phyloP scores from a whole-genome alignment of 108 stramenopile genomes.

The Skeletonema costatum region DNA sequence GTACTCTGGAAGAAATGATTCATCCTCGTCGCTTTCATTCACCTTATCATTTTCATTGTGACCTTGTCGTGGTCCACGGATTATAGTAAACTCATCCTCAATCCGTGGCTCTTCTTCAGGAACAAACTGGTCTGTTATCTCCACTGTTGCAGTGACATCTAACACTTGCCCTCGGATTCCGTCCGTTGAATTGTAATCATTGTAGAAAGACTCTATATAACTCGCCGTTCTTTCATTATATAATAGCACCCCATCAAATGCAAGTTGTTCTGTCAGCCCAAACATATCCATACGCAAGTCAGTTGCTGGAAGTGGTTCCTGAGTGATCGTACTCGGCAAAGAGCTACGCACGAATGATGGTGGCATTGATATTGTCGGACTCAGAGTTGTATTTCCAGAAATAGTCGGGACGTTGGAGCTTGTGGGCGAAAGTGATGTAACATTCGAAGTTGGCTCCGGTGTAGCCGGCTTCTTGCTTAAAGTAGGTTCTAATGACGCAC shows the following conservation, averaged over 20 bases:
- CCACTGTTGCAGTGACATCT: slow-evolving; percentile 8
- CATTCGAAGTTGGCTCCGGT: neutral
- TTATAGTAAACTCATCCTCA: neutral
- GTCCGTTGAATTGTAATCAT: neutral
- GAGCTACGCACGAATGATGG: neutral
- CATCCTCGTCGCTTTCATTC: neutral
- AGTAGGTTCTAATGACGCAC: neutral
- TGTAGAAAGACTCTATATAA: slow-evolving; percentile 27
- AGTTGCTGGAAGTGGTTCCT: neutral
- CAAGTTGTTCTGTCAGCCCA: slow-evolving; percentile 8
- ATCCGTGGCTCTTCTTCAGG: neutral
- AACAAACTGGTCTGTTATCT: slow-evolving; percentile 9
- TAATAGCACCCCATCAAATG: neutral
- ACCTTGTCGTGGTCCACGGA: neutral
- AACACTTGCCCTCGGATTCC: slow-evolving; percentile 16
- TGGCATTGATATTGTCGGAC: neutral
- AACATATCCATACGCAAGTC: slow-evolving; percentile 23
- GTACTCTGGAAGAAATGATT: neutral
- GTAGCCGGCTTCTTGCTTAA: neutral
- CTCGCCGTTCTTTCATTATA: slow-evolving; percentile 20
- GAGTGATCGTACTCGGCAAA: neutral
- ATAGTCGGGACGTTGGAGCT: neutral
- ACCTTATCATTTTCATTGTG: neutral
- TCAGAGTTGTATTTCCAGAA: neutral
- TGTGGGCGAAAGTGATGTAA: neutral